These are phyloP conservation scores for Globisporangium abappressorium DNA, from an alignment of 352 stramenopile species.

Conservation along the genomic window DNA sequence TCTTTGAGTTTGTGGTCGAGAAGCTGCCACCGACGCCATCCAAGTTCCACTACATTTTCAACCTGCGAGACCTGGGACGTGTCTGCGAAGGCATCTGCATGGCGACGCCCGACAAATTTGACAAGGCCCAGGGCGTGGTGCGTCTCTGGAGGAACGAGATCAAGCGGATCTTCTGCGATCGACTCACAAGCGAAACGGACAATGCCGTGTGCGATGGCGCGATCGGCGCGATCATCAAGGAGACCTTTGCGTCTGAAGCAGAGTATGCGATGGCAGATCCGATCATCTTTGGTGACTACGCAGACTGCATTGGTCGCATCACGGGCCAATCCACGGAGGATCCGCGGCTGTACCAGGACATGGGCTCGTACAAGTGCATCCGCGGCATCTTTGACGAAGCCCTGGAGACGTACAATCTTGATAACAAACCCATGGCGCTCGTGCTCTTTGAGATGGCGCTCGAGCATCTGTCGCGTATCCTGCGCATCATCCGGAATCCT, in stretches of 20 bases:
- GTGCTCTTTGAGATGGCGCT: constrained; percentile 96
- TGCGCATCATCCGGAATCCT: constrained; percentile 92
- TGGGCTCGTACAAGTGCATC: constrained; percentile 90
- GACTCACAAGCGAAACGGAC: constrained; percentile 87
- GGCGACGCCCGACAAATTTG: constrained; percentile 89
- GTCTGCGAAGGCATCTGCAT: constrained; percentile 95
- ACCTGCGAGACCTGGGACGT: constrained; percentile 91
- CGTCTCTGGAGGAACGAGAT: constrained; percentile 94
- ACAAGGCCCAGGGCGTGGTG: constrained; percentile 63
- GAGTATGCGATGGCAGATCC: constrained; percentile 78
- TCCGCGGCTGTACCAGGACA: constrained; percentile 91
- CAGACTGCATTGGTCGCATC: constrained; percentile 76
- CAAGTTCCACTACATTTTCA: constrained; percentile 98
- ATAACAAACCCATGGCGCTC: constrained; percentile 94
- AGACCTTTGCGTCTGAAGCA: constrained; percentile 57
- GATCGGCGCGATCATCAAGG: constrained; percentile 72
- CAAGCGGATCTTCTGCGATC: constrained; percentile 92
- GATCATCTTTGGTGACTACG: constrained; percentile 93
- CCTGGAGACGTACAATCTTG: constrained; percentile 92
- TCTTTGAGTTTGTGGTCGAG: constrained; percentile 91
- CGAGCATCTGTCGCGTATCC: constrained; percentile 90
- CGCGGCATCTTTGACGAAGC: constrained; percentile 92
- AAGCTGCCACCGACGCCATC: constrained; percentile 91
- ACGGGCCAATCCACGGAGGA: constrained; percentile 71
- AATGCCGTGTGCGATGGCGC: constrained; percentile 77